Evolutionary conservation across 164 flowering plant species (phyloP).

Genomic region (Santalum album): DNA sequence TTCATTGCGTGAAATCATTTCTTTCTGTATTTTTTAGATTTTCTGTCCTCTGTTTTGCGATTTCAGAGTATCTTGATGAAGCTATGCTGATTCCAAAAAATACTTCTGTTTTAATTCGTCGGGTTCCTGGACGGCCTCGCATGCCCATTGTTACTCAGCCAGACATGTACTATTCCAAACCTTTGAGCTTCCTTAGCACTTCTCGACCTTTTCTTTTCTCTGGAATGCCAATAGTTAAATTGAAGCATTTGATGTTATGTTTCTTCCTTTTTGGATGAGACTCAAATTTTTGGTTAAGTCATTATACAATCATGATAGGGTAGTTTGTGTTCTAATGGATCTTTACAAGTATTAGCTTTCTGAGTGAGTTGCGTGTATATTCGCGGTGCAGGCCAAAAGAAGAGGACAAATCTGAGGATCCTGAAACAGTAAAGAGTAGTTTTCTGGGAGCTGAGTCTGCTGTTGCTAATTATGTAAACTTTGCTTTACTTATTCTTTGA

Average conservation of each 20-base stretch:
- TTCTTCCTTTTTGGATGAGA: too few species aligned
- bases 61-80: conserved; percentile 97
- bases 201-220: not conserved
- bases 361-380: conserved; percentile 7
- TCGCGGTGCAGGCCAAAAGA: conserved; percentile 52
- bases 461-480: conserved; percentile 48
- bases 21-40: conserved; percentile 28
- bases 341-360: too few species aligned
- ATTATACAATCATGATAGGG: too few species aligned
- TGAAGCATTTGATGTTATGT: too few species aligned
- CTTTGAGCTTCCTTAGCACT: conserved; percentile 12
- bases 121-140: conserved; percentile 95
- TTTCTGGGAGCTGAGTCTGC: conserved; percentile 40
- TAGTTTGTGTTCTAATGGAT: too few species aligned
- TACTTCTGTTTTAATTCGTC: conserved; percentile 87
- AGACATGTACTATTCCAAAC: conserved; percentile 60
- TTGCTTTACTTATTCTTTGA: not conserved
- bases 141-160: conserved; percentile 74
- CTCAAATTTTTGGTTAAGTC: too few species aligned
- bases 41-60: conserved; percentile 33
- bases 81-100: conserved; percentile 85
- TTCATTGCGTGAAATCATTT: conserved; percentile 9
- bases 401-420: conserved; percentile 38
- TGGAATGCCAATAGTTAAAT: too few species aligned
- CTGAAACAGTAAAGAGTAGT: conserved; percentile 37